phyloP scores from a whole-genome alignment of 345 rosid species.

The Salix purpurea region DNA sequence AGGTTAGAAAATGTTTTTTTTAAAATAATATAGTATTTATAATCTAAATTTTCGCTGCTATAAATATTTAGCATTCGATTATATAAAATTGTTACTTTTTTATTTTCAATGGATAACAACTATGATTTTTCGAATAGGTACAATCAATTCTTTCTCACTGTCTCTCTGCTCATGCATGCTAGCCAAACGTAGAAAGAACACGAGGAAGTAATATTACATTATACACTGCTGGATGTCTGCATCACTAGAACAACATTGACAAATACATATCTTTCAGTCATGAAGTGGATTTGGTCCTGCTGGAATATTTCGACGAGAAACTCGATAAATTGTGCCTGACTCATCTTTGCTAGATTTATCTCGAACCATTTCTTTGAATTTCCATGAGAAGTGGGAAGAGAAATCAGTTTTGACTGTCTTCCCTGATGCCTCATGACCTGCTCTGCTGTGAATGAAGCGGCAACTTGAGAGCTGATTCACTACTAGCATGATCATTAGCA shows the following conservation, averaged over 20 bases:
- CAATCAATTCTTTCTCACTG: no score
- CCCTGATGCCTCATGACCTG: slow-evolving; percentile 4
- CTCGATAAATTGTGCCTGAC: background rate
- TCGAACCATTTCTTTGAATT: slow-evolving; percentile 11
- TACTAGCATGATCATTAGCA: slow-evolving; percentile 23
- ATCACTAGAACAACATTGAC: background rate
- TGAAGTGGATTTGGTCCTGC: slow-evolving; percentile 6
- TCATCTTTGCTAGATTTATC: background rate
- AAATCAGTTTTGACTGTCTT: slow-evolving; percentile 7
- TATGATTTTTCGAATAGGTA: no score
- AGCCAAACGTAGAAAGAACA: background rate
- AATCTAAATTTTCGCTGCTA: no score
- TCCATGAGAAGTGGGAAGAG: slow-evolving; percentile 1
- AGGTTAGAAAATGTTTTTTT: background rate
- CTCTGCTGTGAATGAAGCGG: slow-evolving; percentile 17
- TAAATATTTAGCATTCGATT: no score
- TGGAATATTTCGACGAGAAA: background rate
- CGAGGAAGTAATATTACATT: no score
- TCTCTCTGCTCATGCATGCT: no score
- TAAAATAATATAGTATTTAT: no score
- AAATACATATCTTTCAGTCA: background rate
- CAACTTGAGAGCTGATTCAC: slow-evolving; percentile 18
- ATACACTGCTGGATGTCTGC: background rate
- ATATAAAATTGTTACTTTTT: no score
- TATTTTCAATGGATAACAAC: no score